phyloP scores from a whole-genome alignment of 1,139 yeast species.

The Debaryomyces singareniensis region DNA sequence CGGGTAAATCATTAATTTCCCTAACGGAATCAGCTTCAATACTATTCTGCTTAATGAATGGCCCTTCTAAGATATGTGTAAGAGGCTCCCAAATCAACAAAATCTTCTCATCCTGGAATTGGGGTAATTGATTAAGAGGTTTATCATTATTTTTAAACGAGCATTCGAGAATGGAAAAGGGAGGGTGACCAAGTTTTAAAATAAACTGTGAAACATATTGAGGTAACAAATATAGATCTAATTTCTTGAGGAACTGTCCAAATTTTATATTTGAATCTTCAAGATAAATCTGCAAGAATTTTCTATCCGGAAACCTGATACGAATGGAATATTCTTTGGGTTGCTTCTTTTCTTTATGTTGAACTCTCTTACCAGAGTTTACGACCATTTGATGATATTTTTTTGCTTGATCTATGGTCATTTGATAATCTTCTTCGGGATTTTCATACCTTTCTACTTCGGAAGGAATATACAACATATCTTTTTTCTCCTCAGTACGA shows the following conservation, averaged over 20 bases:
- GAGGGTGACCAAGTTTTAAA: constrained; percentile 37
- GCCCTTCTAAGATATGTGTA: constrained; percentile 12
- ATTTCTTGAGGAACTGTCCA: constrained; percentile 32
- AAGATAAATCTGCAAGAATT: constrained; percentile 43
- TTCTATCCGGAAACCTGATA: constrained; percentile 48
- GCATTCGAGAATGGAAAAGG: constrained; percentile 29
- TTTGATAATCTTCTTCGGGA: constrained; percentile 42
- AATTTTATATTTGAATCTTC: constrained; percentile 33
- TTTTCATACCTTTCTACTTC: constrained; percentile 23
- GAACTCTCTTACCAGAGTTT: constrained; percentile 22
- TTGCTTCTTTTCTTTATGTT: constrained; percentile 4
- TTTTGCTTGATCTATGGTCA: constrained; percentile 49
- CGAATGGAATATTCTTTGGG: constrained; percentile 34
- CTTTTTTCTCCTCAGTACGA: neutral
- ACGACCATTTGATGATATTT: constrained; percentile 43
- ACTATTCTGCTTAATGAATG: constrained; percentile 11
- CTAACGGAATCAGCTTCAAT: neutral
- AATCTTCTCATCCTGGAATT: constrained; percentile 26
- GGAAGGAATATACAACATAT: constrained; percentile 16
- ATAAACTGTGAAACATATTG: constrained; percentile 25
- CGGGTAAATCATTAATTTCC: neutral
- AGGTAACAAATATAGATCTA: constrained; percentile 33
- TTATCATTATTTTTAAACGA: constrained; percentile 26
- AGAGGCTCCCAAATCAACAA: constrained; percentile 31
- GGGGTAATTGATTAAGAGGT: constrained; percentile 26